Conservation (phyloP, 2,329 filamentous ascomycete genomes). For the Stromatinia cepivora region DNA sequence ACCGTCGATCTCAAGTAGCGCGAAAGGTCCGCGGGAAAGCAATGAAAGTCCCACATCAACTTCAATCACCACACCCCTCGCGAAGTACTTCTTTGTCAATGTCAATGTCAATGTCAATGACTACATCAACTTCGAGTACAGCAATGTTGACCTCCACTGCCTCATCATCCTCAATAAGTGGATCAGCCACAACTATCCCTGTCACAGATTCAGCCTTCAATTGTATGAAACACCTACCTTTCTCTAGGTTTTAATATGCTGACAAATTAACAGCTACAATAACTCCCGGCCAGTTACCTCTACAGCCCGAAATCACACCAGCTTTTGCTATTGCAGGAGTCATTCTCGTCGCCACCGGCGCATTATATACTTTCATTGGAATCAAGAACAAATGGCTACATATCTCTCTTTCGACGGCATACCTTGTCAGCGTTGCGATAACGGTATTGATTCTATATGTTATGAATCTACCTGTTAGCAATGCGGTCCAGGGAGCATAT, state of each 20-base stretch:
- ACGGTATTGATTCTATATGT: conserved; percentile 85
- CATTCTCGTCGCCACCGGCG: conserved; percentile 72
- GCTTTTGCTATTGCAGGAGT: conserved; percentile 77
- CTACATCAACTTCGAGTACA: conserved; percentile 6
- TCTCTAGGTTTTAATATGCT: conserved; percentile 12
- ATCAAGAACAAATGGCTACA: conserved; percentile 81
- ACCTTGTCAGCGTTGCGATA: conserved; percentile 70
- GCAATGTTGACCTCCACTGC: conserved; percentile 9
- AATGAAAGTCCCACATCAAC: not conserved
- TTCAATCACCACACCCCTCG: not conserved
- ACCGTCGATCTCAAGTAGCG: conserved; percentile 18
- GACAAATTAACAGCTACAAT: conserved; percentile 32
- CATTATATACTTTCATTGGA: conserved; percentile 71
- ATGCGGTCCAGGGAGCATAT: conserved; percentile 81
- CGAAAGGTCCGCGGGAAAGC: not conserved
- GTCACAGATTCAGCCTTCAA: conserved; percentile 6
- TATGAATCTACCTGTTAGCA: conserved; percentile 73
- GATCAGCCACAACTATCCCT: conserved; percentile 3
- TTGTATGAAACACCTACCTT: conserved; percentile 10
- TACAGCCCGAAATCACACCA: conserved; percentile 74
- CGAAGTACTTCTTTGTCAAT: conserved; percentile 7
- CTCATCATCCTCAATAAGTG: not conserved
- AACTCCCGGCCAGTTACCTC: conserved; percentile 59
- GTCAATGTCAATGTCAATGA: conserved; percentile 4
- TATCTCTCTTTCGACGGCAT: conserved; percentile 77